A percentile compares a stretch with the other conserved stretches of the same genome.
Conservation (phyloP, 1,284 basidiomycete species). For the Trametes pubescens region DNA sequence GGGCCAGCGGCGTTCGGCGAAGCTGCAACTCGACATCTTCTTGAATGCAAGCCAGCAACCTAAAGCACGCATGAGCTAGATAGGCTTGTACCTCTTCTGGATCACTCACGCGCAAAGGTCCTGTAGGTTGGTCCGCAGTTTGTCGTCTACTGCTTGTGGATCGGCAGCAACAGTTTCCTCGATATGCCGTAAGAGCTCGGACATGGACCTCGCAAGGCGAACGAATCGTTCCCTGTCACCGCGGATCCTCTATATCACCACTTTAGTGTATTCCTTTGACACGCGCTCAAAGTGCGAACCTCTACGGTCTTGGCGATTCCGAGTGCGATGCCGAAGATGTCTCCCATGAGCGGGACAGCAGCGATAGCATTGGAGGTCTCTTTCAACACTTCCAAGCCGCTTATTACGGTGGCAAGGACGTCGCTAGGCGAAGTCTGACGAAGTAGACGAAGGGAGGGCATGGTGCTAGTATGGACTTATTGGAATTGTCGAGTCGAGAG, state of each 20-base stretch:
- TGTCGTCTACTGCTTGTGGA: slow-evolving; percentile 13
- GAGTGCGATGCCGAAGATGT: slow-evolving; percentile 13
- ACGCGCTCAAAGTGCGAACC: not conserved
- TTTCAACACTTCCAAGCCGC: slow-evolving; percentile 14
- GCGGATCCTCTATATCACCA: slow-evolving; percentile 3
- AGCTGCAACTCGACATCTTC: slow-evolving; percentile 15
- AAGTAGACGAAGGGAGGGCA: slow-evolving; percentile 4
- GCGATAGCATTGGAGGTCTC: slow-evolving; percentile 12
- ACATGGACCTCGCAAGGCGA: slow-evolving; percentile 20
- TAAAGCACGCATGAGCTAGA: not conserved
- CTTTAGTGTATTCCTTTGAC: not conserved
- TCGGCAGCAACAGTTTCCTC: slow-evolving; percentile 16
- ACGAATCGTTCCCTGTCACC: slow-evolving; percentile 15
- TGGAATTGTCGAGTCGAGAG: no score
- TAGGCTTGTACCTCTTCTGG: not conserved
- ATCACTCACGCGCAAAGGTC: slow-evolving; percentile 15
- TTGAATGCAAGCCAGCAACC: slow-evolving; percentile 9
- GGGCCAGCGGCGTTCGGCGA: slow-evolving; percentile 8
- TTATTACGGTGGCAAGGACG: slow-evolving; percentile 8
- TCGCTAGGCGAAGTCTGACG: not conserved
- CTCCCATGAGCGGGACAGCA: slow-evolving; percentile 13
- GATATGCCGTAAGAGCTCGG: slow-evolving; percentile 19
- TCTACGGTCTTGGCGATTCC: slow-evolving; percentile 21
- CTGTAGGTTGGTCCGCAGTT: not conserved
- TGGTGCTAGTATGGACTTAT: not conserved